These are phyloP conservation scores for Colletotrichum sp. DNA, from an alignment of 2,329 filamentous ascomycete genomes.

Conservation along the genomic window DNA sequence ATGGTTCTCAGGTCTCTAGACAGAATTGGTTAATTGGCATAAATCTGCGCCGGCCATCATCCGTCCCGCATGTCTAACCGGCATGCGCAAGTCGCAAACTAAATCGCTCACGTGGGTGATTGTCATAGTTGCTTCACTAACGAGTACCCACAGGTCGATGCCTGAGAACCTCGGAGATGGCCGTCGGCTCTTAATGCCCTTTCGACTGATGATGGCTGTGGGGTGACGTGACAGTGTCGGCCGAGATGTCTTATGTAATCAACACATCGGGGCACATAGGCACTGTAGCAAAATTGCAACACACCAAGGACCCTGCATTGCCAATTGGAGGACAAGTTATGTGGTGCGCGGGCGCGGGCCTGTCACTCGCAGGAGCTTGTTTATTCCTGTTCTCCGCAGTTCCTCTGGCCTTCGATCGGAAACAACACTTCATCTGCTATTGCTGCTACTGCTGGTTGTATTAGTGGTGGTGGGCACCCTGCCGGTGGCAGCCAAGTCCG, in stretches of 20 bases:
- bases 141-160: neutral
- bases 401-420: neutral
- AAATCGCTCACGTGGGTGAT: neutral
- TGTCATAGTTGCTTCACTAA: neutral
- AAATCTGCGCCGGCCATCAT: neutral
- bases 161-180: neutral
- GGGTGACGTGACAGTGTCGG: neutral
- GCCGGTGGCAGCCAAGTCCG: neutral
- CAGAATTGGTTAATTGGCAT: neutral
- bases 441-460: neutral
- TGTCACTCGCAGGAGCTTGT: neutral
- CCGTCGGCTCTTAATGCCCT: neutral
- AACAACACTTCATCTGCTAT: neutral
- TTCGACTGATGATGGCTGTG: neutral
- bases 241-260: neutral
- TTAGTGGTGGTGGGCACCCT: neutral
- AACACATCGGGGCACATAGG: neutral
- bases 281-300: neutral
- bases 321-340: neutral
- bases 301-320: neutral
- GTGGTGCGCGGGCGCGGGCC: neutral
- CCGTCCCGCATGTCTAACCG: neutral
- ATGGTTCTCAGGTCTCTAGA: neutral
- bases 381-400: neutral
- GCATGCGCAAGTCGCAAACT: neutral